phyloP scores from a whole-genome alignment of 768 basidiomycete genomes.

The Tephrocybe rancida region DNA sequence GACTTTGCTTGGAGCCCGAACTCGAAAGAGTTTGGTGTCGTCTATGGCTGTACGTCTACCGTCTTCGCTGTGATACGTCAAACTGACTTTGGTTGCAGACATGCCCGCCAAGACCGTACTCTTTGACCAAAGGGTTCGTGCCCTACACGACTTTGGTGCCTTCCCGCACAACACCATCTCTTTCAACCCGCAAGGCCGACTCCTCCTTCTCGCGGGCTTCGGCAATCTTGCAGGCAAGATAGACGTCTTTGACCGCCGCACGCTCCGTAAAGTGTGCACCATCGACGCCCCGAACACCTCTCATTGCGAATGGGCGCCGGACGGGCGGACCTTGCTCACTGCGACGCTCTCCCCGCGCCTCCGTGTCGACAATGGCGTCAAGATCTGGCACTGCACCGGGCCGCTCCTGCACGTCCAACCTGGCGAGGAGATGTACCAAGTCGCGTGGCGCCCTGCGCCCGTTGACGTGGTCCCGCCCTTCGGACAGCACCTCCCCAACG shows the following conservation, averaged over 20 bases:
- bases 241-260: constrained; percentile 88
- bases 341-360: constrained; percentile 95
- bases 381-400: constrained; percentile 93
- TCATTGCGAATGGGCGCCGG: constrained; percentile 93
- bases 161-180: constrained; percentile 90
- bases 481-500: constrained; percentile 62
- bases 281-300: constrained; percentile 95
- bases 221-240: constrained; percentile 96
- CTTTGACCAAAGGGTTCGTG: constrained; percentile 88
- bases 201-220: constrained; percentile 91
- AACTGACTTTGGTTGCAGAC: constrained; percentile 43
- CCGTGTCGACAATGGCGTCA: constrained; percentile 96
- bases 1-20: constrained; percentile 97
- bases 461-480: constrained; percentile 70
- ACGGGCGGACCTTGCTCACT: constrained; percentile 90
- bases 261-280: constrained; percentile 73
- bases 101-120: constrained; percentile 95
- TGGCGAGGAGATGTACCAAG: constrained; percentile 90
- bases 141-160: constrained; percentile 88
- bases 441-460: constrained; percentile 77
- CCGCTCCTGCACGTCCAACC: constrained; percentile 82
- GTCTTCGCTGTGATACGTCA: background rate
- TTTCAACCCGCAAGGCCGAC: constrained; percentile 92
- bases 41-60: constrained; percentile 85
- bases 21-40: constrained; percentile 94